phyloP scores from a whole-genome alignment of 192 early-diverging fungal species.

The Umbelopsis sp. region DNA sequence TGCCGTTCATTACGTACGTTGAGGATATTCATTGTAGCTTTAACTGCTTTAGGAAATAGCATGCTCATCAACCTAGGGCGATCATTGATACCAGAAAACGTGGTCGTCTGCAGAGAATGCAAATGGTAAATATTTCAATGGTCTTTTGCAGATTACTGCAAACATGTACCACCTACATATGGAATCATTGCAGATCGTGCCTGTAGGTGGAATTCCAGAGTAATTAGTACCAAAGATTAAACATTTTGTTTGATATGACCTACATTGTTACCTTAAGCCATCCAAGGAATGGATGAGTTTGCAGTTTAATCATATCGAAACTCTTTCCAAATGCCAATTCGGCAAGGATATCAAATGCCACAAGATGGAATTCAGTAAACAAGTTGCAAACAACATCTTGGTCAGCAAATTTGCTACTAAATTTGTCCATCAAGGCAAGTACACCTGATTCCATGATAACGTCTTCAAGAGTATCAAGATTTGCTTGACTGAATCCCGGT shows the following conservation, averaged over 20 bases:
- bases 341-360: slow-evolving; percentile 15
- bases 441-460: slow-evolving; percentile 2
- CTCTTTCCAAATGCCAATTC: slow-evolving; percentile 11
- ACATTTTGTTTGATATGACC: too few relatives aligned
- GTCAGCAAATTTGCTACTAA: background rate
- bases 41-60: background rate
- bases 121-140: background rate
- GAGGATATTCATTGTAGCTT: background rate
- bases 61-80: background rate
- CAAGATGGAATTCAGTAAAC: background rate
- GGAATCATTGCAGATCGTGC: background rate
- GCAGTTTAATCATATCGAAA: slow-evolving; percentile 1
- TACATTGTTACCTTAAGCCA: background rate
- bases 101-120: background rate
- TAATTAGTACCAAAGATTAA: background rate
- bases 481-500: background rate
- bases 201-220: background rate
- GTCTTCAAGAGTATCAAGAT: background rate
- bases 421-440: slow-evolving; percentile 6
- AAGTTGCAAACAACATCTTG: background rate
- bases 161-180: background rate
- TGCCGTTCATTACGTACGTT: background rate
- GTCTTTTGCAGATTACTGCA: background rate
- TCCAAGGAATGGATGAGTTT: background rate
- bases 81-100: background rate